Conservation (phyloP, 371 early-diverging fungal species). For the Polyrhizophydium stewartii region DNA sequence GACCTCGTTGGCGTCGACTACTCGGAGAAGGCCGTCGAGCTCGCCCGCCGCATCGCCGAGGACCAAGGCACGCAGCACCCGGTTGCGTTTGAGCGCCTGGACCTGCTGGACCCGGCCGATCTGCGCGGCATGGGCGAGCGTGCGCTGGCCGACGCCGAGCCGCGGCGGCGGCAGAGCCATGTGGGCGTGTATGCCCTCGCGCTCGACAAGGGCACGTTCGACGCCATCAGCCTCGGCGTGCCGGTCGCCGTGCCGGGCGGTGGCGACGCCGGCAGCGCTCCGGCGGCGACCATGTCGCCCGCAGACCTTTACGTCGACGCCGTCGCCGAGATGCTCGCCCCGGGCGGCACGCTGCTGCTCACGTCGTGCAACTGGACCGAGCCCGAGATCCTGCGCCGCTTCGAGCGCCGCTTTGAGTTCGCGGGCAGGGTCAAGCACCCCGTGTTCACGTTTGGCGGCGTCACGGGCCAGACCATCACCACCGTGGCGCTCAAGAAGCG, state of each 20-base stretch:
- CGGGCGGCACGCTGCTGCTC: conserved; percentile 68
- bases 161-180: conserved; percentile 4
- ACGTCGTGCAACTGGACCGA: conserved; percentile 94
- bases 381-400: conserved; percentile 68
- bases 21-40: conserved; percentile 65
- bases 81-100: too few relatives aligned
- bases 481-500: conserved; percentile 57
- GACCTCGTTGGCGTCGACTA: conserved; percentile 81
- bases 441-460: conserved; percentile 85
- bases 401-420: conserved; percentile 60
- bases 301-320: conserved; percentile 20
- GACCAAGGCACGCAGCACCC: too few relatives aligned
- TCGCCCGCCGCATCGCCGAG: conserved; percentile 49
- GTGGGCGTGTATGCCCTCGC: conserved; percentile 52
- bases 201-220: conserved; percentile 91
- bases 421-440: conserved; percentile 71
- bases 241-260: background rate
- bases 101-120: too few relatives aligned
- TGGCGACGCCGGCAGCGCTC: too few relatives aligned
- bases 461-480: conserved; percentile 76
- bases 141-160: too few relatives aligned
- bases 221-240: conserved; percentile 72
- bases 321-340: conserved; percentile 34
- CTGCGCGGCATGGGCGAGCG: too few relatives aligned
- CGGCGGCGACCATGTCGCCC: background rate